Percentiles rank a stretch among this genome's conserved stretches.
phyloP scores from a whole-genome alignment of 2,329 filamentous ascomycete species.

The Calycina marina region DNA sequence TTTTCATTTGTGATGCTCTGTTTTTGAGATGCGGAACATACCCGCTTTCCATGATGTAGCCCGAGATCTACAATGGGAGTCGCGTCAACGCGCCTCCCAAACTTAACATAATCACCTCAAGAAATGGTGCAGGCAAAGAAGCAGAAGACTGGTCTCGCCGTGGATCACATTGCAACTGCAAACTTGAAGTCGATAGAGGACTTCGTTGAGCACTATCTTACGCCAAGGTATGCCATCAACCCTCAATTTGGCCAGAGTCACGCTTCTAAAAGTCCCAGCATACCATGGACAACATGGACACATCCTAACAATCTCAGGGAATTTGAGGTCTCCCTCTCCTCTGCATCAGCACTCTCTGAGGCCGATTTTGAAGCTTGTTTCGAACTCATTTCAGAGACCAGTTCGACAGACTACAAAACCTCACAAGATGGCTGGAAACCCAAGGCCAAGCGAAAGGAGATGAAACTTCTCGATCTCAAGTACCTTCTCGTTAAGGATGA shows the following conservation, averaged over 20 bases:
- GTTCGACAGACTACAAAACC: constrained; percentile 44
- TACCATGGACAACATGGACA: constrained; percentile 28
- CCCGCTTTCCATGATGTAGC: too few relatives aligned
- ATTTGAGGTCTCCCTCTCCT: constrained; percentile 32
- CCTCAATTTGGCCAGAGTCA: too few relatives aligned
- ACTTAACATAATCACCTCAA: too few relatives aligned
- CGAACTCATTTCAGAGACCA: constrained; percentile 45
- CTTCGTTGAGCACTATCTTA: constrained; percentile 34
- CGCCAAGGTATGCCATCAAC: constrained; percentile 34
- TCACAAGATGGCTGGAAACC: constrained; percentile 52
- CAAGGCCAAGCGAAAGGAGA: constrained; percentile 46
- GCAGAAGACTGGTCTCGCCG: too few relatives aligned
- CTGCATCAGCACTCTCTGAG: constrained; percentile 25
- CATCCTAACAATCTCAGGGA: constrained; percentile 30
- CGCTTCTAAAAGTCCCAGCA: too few relatives aligned
- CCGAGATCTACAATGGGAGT: too few relatives aligned
- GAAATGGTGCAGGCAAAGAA: too few relatives aligned
- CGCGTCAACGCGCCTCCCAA: too few relatives aligned
- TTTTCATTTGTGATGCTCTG: too few relatives aligned
- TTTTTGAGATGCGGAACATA: too few relatives aligned
- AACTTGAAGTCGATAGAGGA: constrained; percentile 32
- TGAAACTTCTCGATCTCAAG: constrained; percentile 50
- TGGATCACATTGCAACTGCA: constrained; percentile 29
- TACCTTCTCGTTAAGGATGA: constrained; percentile 46
- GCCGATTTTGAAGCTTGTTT: constrained; percentile 39